Base-by-base conservation (phyloP, 208 protist genomes). In the Trypanosoma theileri region DNA sequence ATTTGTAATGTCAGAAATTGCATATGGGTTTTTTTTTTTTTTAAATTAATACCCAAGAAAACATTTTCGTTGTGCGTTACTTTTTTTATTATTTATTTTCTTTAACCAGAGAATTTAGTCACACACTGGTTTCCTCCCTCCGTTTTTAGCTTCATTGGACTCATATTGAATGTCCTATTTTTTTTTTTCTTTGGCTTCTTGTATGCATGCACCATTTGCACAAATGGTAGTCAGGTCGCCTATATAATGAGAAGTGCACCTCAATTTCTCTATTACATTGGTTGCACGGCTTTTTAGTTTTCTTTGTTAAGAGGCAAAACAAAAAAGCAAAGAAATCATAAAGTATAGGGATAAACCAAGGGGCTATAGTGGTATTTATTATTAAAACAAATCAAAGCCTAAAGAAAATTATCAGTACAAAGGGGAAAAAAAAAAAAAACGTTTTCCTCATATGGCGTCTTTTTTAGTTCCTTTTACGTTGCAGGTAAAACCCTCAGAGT, bases 401-500 rank as follows among this genome's bases (percentile, higher is more conserved):
- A 31, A 45, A 60, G 14, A 60, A 60, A 4, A 56, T 21, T 16
- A 56, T 21, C 52, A 35, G 6, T 17, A 61, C 1, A n/a, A 35
- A 53, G 54, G 19, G 28, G 41, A 41, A n/a, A 58, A 57, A 26
- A 42, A 46, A 26, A 57, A 48, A 67, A 1, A 57, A 26, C 24
- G 0, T 19, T 11, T 21, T 17, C 9, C 46, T 48, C 7, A 56
- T 24, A 50, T 70, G 45, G 67, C 59, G 46, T 59, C 41, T 10
- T 75, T 75, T 52, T 58, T 75, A 58, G 62, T 75, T 59, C 70
- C 70, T 22, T 71, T 73, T 31, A 67, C 65, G 40, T 50, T 77
- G 11, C 65, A 71, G 42, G 66, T 71, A 19, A 58, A 69, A 50
- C 28, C 17, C 2, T 71, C 72, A 24, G 72, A 58, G 0, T 53